Base-by-base conservation (phyloP, 768 basidiomycete genomes). In the Hygrocybe punicea region DNA sequence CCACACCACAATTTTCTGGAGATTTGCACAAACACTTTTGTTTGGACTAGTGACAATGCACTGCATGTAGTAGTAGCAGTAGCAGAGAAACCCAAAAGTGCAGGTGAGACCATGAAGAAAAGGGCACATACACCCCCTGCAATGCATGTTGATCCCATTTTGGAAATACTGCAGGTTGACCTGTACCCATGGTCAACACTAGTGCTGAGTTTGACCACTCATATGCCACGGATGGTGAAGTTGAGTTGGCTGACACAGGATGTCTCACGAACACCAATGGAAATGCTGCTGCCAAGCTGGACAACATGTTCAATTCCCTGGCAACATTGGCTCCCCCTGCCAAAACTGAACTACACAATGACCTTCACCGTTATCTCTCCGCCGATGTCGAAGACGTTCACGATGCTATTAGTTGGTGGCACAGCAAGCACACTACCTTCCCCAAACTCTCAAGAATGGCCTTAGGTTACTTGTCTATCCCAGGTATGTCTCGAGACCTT, bases 401-500 rank as follows among this genome's bases (percentile, higher is more conserved):
- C 1, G 59, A 74, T 37, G 37, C 62, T 1, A 51, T 75, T 42
- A 10, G 10, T 9, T 75, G 71, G 73, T 75, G 75, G 74, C n/a
- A 34, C 11, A 57, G 67, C 4, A 42, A 54, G 3, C 55, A 55
- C 17, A 2, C 51, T 2, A 55, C 59, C 1, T 76, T 63, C 58
- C 73, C 71, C 4, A 42, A 48, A 3, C 67, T 76, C 1, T 69
- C 66, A 0, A 56, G 64, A 0, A 73, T 77, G 73, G 74, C 69
- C 6, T 47, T 70, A 0, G 68, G 75, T 46, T 74, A 74, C 33
- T 60, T 71, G 0, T 58, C 54, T 10, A 69, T 73, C 36, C 71
- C 67, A 4, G 67, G 70, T 71, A 53, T 13, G 62, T 69, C 24
- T 56, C 2, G n/a, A n/a, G 39, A 57, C 17, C 48, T 55, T 9